Evolutionary conservation across 148 eudicot genomes (phyloP), one percentile per base, ranked within the genome.

Genomic region (Camellia lanceoleosa): DNA sequence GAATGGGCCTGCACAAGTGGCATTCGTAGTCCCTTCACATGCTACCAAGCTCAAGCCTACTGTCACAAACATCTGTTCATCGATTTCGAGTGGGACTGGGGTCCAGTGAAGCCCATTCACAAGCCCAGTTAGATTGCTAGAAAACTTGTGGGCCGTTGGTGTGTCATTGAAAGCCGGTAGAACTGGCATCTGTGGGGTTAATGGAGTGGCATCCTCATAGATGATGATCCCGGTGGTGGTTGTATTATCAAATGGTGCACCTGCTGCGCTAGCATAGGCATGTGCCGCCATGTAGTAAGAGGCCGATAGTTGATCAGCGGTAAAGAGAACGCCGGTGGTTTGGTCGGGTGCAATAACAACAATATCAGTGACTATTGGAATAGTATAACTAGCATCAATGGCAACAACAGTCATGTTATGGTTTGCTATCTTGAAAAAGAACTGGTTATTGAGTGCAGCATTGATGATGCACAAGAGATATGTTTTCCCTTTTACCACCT

Each of bases 401-500:
- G 86, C 93, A 0, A 94, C 98, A 0, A 94, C 95, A 0, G 85
- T 90, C 70, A 92, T 3, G 42, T 79, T 87, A 86, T 94, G 98
- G 15, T 83, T 77, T n/a, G 95, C 92, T 42, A 94, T 77, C 47
- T 88, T 89, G 87, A 92, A 94, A 78, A 94, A 94, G 41, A 89
- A 81, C n/a, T 89, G 87, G 78, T 82, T 84, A 52, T 89, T 87
- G 88, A 94, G 92, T 70, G 92, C 98, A 78, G 92, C 95, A 59
- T 94, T 94, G 89, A 90, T 74, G 19, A 94, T 85, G 3, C 98
- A 95, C 0, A 94, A 80, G 38, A 94, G 85, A 80, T 92, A 92
- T 0, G 92, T 91, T 74, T 89, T 87, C 59, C 95, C 98, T 38
- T 66, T 85, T 16, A 72, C 76, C 56, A 89, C 89, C 52, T 79